Conservation (phyloP, 1,284 basidiomycete species). For the Fomitiporia mediterranea region DNA sequence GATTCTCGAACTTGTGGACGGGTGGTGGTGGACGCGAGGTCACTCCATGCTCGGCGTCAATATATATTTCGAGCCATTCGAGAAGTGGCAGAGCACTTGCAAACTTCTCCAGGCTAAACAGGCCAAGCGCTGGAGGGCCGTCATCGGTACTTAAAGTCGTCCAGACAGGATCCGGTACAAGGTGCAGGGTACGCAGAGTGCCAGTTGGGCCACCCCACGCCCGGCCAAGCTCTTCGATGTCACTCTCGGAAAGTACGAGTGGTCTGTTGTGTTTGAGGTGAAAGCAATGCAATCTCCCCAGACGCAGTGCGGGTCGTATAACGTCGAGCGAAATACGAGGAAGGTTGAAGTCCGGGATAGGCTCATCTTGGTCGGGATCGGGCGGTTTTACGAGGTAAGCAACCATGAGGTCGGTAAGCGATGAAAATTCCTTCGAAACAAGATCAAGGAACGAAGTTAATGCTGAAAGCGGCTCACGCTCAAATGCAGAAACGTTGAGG, state of each 20-base stretch:
- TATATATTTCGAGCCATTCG: slow-evolving; percentile 6
- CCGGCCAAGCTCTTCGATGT: slow-evolving; percentile 5
- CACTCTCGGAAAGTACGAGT: background rate
- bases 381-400: slow-evolving; percentile 9
- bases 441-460: background rate
- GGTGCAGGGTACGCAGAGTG: background rate
- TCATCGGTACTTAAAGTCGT: background rate
- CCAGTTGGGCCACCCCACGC: background rate
- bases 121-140: background rate
- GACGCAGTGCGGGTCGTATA: slow-evolving; percentile 1
- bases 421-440: background rate
- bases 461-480: background rate
- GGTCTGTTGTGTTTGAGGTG: slow-evolving; percentile 2
- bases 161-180: slow-evolving; percentile 5
- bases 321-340: background rate
- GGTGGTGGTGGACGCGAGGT: background rate
- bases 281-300: background rate
- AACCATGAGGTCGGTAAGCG: slow-evolving; percentile 1
- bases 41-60: background rate
- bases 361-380: background rate
- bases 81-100: background rate
- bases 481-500: slow-evolving; percentile 4
- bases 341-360: background rate
- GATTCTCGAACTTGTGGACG: background rate
- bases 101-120: background rate